Conservation (phyloP, 2,329 filamentous ascomycete genomes). For the Aschersonia sp. region DNA sequence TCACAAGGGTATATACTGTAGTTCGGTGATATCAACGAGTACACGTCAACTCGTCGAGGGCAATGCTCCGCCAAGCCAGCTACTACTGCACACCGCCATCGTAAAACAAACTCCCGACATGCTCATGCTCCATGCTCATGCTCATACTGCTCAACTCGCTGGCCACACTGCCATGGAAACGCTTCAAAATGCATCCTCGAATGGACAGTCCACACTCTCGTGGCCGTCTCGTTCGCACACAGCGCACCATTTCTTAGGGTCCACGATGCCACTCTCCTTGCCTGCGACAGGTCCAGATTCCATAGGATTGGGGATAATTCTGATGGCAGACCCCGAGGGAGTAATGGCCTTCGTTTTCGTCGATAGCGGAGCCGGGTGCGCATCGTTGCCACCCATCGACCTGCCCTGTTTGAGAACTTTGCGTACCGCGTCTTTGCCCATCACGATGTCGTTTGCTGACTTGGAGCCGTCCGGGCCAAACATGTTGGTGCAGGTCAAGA, state of each 20-base stretch:
- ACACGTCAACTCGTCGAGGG: too few relatives aligned
- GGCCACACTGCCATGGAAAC: background rate
- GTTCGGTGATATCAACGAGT: too few relatives aligned
- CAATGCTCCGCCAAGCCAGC: too few relatives aligned
- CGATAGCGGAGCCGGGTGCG: conserved; percentile 40
- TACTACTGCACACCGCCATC: background rate
- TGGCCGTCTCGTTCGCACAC: conserved; percentile 93
- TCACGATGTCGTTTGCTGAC: conserved; percentile 14
- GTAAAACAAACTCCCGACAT: background rate
- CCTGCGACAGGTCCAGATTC: conserved; percentile 58
- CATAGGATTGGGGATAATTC: conserved; percentile 44
- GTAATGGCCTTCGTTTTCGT: conserved; percentile 28
- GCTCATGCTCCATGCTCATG: background rate
- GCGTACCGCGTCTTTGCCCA: conserved; percentile 18
- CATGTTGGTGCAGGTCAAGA: conserved; percentile 87
- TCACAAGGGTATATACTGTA: too few relatives aligned
- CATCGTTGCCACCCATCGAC: conserved; percentile 24
- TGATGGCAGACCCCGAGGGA: conserved; percentile 22
- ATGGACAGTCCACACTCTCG: conserved; percentile 86
- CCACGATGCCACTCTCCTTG: conserved; percentile 63
- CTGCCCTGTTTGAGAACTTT: conserved; percentile 24
- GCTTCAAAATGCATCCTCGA: conserved; percentile 60
- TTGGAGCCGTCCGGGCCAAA: conserved; percentile 38
- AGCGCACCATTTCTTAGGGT: conserved; percentile 89
- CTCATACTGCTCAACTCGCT: background rate